A percentile compares a stretch with the other conserved stretches of the same genome.
Evolutionary conservation across 257 asterid species (phyloP).

Genomic region (Lycium barbarum): DNA sequence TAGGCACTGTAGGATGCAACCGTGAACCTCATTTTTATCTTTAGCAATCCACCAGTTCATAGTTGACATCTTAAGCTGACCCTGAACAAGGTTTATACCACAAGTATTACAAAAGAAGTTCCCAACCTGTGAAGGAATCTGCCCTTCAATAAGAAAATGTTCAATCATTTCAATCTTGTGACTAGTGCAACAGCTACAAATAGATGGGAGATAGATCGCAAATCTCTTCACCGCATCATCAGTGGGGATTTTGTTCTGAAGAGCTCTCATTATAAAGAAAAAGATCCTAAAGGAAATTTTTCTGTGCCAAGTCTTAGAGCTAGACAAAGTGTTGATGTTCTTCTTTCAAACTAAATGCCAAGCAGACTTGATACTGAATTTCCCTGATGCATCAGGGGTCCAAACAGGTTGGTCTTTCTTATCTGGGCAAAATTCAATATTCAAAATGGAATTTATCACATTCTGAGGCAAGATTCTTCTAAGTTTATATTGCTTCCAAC

Average conservation of each 20-base stretch:
- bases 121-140: background rate
- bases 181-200: background rate
- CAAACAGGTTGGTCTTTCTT: background rate
- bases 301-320: background rate
- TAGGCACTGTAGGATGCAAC: too few species aligned
- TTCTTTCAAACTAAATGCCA: background rate
- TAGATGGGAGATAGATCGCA: background rate
- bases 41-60: too few species aligned
- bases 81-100: too few species aligned
- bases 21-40: too few species aligned
- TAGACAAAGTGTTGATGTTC: background rate
- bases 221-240: background rate
- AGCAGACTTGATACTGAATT: background rate
- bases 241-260: background rate
- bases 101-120: background rate
- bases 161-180: background rate
- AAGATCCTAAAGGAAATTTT: background rate
- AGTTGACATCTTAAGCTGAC: too few species aligned
- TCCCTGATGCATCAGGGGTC: background rate
- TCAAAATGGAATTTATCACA: too few species aligned
- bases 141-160: background rate
- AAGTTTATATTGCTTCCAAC: background rate
- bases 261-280: background rate
- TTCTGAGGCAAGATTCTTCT: background rate
- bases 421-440: background rate